phyloP scores from a whole-genome alignment of 2,329 filamentous ascomycete genomes.

The Colletotrichum australisinense region DNA sequence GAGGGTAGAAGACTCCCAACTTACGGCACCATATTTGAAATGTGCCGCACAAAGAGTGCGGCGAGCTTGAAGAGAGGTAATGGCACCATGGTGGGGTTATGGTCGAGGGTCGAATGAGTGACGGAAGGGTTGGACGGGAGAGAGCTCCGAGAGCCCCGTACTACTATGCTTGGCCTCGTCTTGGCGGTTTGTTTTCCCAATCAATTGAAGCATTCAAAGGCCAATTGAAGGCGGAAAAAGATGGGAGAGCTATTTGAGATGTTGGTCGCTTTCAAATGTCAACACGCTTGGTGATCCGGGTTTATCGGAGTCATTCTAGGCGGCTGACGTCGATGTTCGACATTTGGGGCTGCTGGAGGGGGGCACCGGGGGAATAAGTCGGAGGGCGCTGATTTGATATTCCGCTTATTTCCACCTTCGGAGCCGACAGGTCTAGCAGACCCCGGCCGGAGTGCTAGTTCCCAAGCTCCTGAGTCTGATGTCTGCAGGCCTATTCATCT shows the following conservation, averaged over 20 bases:
- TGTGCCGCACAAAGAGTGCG: slow-evolving; percentile 71
- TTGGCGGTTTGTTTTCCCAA: slow-evolving; percentile 3
- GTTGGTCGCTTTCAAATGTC: not conserved
- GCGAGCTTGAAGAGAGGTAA: slow-evolving; percentile 76
- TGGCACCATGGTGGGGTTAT: slow-evolving; percentile 64
- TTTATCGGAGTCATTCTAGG: not conserved
- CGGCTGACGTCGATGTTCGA: slow-evolving; percentile 12
- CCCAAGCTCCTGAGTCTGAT: not conserved
- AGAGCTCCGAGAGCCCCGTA: slow-evolving; percentile 30
- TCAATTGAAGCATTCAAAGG: slow-evolving; percentile 1
- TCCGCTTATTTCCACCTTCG: slow-evolving; percentile 26
- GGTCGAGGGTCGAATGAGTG: slow-evolving; percentile 1
- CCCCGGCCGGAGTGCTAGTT: slow-evolving; percentile 10
- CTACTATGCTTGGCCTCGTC: slow-evolving; percentile 23
- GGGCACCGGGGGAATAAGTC: slow-evolving; percentile 7
- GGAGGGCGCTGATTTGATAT: slow-evolving; percentile 34
- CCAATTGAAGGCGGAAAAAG: not conserved
- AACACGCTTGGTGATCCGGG: not conserved
- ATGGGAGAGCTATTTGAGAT: not conserved
- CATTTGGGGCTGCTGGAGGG: slow-evolving; percentile 5
- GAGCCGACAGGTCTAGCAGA: slow-evolving; percentile 14
- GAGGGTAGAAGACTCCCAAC: slow-evolving; percentile 42
- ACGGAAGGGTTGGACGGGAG: slow-evolving; percentile 21
- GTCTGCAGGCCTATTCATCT: not conserved
- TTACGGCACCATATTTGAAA: slow-evolving; percentile 77